Conservation (phyloP, 306 rosid species). For the Cucumis cinereus region DNA sequence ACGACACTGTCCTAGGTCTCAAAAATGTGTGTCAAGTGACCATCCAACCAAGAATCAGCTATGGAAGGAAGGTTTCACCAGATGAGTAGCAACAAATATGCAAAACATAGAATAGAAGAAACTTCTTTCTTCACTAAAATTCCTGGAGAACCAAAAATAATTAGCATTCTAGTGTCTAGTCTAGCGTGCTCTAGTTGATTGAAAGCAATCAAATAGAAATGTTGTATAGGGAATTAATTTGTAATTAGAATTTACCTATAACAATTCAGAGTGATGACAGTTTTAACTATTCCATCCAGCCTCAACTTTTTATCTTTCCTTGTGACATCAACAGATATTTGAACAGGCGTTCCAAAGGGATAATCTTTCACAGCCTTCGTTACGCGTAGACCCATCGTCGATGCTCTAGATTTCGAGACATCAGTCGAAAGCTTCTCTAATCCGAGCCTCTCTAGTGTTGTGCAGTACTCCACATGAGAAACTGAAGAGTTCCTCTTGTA, state of each 20-base stretch:
- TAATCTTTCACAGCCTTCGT: conserved; percentile 65
- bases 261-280: conserved; percentile 64
- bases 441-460: conserved; percentile 90
- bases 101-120: neutral
- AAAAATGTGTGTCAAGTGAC: too few relatives aligned
- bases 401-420: conserved; percentile 58
- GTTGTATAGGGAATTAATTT: neutral
- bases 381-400: conserved; percentile 71
- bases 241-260: conserved; percentile 39
- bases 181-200: neutral
- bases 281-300: conserved; percentile 82
- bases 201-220: neutral
- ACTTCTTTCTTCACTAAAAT: neutral
- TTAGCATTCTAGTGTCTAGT: neutral
- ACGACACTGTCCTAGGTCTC: too few relatives aligned
- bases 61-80: neutral
- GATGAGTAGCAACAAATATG: neutral
- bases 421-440: conserved; percentile 55
- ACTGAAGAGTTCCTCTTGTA: conserved; percentile 58
- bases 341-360: conserved; percentile 82
- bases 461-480: conserved; percentile 72
- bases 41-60: neutral
- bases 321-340: conserved; percentile 62
- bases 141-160: neutral
- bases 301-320: conserved; percentile 62